phyloP scores from a whole-genome alignment of 495 filamentous ascomycete genomes.

The Emericellopsis terricola region DNA sequence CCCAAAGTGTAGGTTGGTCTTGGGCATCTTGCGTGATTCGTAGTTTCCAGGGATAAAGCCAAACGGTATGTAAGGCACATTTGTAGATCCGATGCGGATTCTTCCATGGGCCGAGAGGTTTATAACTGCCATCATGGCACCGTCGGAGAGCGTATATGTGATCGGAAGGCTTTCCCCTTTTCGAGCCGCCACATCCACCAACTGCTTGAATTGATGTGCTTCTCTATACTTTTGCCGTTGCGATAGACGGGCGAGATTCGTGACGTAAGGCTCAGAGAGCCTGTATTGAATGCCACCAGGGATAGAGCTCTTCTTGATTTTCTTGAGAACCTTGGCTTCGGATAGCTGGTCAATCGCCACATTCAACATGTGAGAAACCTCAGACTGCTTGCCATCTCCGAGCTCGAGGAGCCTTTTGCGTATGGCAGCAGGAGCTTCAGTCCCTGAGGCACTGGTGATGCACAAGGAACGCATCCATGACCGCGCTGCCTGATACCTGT shows the following conservation, averaged over 20 bases:
- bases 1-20: conserved; percentile 38
- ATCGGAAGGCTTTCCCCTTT: conserved; percentile 12
- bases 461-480: conserved; percentile 18
- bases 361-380: conserved; percentile 25
- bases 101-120: conserved; percentile 46
- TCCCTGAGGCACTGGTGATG: conserved; percentile 13
- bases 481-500: conserved; percentile 1
- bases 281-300: conserved; percentile 37
- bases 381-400: conserved; percentile 14
- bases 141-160: conserved; percentile 37
- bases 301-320: conserved; percentile 29
- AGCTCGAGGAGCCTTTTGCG: conserved; percentile 18
- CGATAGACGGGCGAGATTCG: conserved; percentile 27
- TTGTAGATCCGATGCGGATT: conserved; percentile 33
- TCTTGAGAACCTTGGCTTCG: conserved; percentile 38
- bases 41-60: conserved; percentile 59
- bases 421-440: conserved; percentile 16
- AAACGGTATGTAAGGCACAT: conserved; percentile 48
- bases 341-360: conserved; percentile 39
- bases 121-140: conserved; percentile 47
- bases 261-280: conserved; percentile 36
- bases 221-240: conserved; percentile 27
- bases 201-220: conserved; percentile 38
- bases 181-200: conserved; percentile 36
- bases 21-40: conserved; percentile 51